phyloP scores from a whole-genome alignment of 768 basidiomycete species.

The Phanerodontia chrysosporium region DNA sequence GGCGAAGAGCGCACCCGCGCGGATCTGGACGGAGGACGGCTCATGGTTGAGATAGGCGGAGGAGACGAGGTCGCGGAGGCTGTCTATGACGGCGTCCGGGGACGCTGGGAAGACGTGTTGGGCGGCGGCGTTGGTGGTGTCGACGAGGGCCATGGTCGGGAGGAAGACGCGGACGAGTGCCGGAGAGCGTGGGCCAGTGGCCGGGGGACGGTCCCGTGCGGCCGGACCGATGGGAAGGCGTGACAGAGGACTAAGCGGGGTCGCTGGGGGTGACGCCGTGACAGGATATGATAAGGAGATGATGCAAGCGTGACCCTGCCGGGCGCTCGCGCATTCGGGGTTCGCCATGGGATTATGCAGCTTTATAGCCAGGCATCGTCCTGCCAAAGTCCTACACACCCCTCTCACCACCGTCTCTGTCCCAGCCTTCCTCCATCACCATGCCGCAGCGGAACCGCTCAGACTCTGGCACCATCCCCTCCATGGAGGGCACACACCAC shows the following conservation, averaged over 20 bases:
- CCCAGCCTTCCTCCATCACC: constrained; percentile 3
- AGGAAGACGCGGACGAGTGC: not conserved
- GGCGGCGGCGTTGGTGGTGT: constrained; percentile 16
- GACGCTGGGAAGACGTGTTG: constrained; percentile 26
- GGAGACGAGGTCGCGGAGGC: constrained; percentile 60
- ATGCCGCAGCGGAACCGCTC: constrained; percentile 40
- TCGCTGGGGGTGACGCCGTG: not conserved
- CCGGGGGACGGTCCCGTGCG: constrained; percentile 6
- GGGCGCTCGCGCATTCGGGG: constrained; percentile 1
- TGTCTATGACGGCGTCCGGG: constrained; percentile 53
- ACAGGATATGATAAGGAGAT: constrained; percentile 1
- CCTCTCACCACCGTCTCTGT: constrained; percentile 11
- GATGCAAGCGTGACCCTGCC: constrained; percentile 3
- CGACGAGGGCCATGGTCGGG: constrained; percentile 25
- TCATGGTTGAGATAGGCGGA: constrained; percentile 40
- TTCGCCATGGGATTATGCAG: constrained; percentile 11
- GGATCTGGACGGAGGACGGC: constrained; percentile 49
- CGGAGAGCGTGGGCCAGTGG: not conserved
- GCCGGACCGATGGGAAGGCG: constrained; percentile 12
- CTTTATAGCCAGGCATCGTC: not conserved
- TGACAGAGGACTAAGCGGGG: not conserved
- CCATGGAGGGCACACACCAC: constrained; percentile 73
- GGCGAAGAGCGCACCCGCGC: constrained; percentile 72
- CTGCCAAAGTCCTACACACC: constrained; percentile 3
- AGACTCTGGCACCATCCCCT: constrained; percentile 82